A percentile compares a stretch with the other conserved stretches of the same genome.
Conservation (phyloP, 331 rosid genomes). For the Dryas integrifolia region DNA sequence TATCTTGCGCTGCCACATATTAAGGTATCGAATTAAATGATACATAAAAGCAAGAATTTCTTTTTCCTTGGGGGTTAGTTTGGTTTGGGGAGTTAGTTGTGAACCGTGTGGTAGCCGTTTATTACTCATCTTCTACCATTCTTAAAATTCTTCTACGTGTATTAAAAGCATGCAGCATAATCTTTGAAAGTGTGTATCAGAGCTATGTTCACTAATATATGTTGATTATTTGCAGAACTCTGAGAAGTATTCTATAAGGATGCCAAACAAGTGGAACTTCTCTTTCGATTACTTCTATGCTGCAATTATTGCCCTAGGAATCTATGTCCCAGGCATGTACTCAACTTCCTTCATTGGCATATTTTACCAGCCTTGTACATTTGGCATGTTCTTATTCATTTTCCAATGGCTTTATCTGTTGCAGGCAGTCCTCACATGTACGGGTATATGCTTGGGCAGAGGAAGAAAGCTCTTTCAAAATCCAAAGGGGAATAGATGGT, state of each 20-base stretch:
- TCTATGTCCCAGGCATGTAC: constrained; percentile 79
- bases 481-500: constrained; percentile 49
- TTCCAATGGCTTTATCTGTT: constrained; percentile 18
- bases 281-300: constrained; percentile 67
- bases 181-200: neutral
- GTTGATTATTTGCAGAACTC: constrained; percentile 56
- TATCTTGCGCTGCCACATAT: constrained; percentile 60
- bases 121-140: neutral
- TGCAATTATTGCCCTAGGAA: constrained; percentile 45
- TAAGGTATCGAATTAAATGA: constrained; percentile 47
- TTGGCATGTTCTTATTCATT: constrained; percentile 7
- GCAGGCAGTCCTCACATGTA: constrained; percentile 91
- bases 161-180: neutral
- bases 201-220: constrained; percentile 3
- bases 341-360: constrained; percentile 19
- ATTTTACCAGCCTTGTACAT: neutral
- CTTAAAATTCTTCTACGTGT: neutral
- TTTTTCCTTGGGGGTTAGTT: neutral
- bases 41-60: neutral
- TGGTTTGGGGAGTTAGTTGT: neutral
- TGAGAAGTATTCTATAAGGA: constrained; percentile 69
- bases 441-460: constrained; percentile 70
- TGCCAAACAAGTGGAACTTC: constrained; percentile 92
- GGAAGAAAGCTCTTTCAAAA: constrained; percentile 77
- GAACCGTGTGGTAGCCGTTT: neutral